Percentiles rank a stretch among this genome's conserved stretches.
Evolutionary conservation across 331 rosid genomes (phyloP).

Genomic region (Malus hybrid): DNA sequence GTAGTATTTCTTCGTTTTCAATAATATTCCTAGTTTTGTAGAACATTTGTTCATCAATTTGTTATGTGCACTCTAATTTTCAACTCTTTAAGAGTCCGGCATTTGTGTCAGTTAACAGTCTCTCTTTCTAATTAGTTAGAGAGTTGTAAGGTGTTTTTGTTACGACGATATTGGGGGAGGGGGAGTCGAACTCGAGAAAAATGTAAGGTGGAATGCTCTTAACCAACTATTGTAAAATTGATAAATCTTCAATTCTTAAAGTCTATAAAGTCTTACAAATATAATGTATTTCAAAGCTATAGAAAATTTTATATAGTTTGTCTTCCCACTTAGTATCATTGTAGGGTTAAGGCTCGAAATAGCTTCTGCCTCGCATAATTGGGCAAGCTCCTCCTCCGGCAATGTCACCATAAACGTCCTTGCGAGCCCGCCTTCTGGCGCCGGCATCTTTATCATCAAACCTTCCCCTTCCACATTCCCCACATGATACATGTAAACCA

Average conservation of each 20-base stretch:
- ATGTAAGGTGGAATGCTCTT: too few relatives aligned
- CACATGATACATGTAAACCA: slow-evolving; percentile 47
- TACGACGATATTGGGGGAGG: too few relatives aligned
- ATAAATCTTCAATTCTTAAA: not conserved
- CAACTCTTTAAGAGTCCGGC: not conserved
- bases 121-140: too few relatives aligned
- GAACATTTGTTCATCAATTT: too few relatives aligned
- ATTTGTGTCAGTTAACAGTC: not conserved
- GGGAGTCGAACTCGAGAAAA: too few relatives aligned
- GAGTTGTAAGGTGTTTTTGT: too few relatives aligned
- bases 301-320: not conserved
- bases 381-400: slow-evolving; percentile 33
- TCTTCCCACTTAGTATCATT: not conserved
- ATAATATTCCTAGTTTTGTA: too few relatives aligned
- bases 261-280: not conserved
- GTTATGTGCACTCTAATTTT: too few relatives aligned
- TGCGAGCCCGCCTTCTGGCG: slow-evolving; percentile 38
- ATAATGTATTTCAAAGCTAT: too few relatives aligned
- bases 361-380: slow-evolving; percentile 36
- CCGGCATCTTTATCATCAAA: slow-evolving; percentile 54
- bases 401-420: slow-evolving; percentile 46
- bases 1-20: too few relatives aligned
- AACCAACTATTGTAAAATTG: not conserved
- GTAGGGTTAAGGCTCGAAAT: slow-evolving; percentile 12
- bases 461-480: slow-evolving; percentile 57